Evolutionary conservation across 2,329 filamentous ascomycete genomes (phyloP), one percentile per base, ranked within the genome.

Genomic region (Ceratocystis ficicola): DNA sequence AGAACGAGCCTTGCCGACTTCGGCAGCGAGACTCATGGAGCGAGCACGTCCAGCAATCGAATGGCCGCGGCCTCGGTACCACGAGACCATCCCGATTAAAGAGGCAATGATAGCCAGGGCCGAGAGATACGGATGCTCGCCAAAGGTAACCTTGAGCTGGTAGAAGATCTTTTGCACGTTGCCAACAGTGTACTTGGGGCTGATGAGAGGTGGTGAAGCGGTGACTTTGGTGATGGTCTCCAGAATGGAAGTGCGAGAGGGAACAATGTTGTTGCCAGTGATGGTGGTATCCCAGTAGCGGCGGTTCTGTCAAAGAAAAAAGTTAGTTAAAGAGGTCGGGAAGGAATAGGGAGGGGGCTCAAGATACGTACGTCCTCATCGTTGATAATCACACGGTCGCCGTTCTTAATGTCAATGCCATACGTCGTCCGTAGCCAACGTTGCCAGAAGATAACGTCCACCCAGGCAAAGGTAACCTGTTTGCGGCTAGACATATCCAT

Each of bases 361-460:
- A 28, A 17, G 20, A 36, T 12, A 81, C 89, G 87, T 80, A 95
- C 91, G 75, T 95, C 91, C 79, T 97, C 90, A 71, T 99, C 94
- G 70, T 96, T 96, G 77, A 99, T 94, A 67, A 99, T 88, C 65
- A 99, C 89, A 69, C 90, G 85, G 75, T 97, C 94, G 61, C 93
- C 92, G 69, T 94, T 86, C 72, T 83, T 86, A 68, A 94, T 86
- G 71, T 95, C 89, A 70, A 97, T 88, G 65, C 93, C 93, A 73
- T 95, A 99, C 0, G 93, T 96, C n/a, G 87, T 92, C 70, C 88
- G 83, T 69, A 99, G 85, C 94, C 94, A 99, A 69, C 93, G 84
- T 76, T 97, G 92, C 94, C 94, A 99, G 75, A 97, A 97, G 6
- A 90, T 84, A 63, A 92, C 91, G 73, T 99, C 94, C 12, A 97